Conservation (phyloP, 1,139 yeast genomes). For the Geotrichum carabidarum region DNA sequence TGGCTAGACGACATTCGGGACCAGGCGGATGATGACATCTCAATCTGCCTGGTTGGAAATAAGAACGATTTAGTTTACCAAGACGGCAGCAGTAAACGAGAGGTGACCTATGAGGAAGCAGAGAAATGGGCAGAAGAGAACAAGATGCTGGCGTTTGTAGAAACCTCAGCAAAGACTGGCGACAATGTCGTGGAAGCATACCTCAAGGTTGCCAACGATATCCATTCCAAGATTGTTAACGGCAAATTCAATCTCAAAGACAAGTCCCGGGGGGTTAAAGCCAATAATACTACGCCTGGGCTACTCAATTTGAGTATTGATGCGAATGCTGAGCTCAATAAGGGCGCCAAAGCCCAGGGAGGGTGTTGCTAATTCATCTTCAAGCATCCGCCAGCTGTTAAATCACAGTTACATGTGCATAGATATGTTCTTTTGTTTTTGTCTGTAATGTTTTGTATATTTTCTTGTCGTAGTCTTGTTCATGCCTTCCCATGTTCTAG, state of each 20-base stretch:
- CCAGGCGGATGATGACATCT: constrained; percentile 74
- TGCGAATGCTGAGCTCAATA: constrained; percentile 14
- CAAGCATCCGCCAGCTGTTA: too few species aligned
- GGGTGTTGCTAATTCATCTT: neutral
- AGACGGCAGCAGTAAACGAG: constrained; percentile 47
- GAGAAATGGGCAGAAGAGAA: constrained; percentile 72
- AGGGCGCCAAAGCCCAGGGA: neutral
- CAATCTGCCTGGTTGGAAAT: constrained; percentile 86
- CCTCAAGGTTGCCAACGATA: constrained; percentile 74
- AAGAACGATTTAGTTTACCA: constrained; percentile 52
- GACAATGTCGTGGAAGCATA: constrained; percentile 88
- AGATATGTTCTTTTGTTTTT: neutral
- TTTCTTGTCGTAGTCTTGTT: neutral
- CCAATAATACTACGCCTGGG: constrained; percentile 23
- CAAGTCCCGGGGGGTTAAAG: constrained; percentile 32
- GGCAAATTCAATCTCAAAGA: constrained; percentile 35
- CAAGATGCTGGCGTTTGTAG: constrained; percentile 86
- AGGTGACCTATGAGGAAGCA: constrained; percentile 75
- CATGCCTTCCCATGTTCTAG: neutral
- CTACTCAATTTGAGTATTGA: constrained; percentile 27
- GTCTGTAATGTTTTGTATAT: neutral
- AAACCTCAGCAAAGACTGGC: constrained; percentile 86
- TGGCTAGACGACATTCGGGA: constrained; percentile 68
- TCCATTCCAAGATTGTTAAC: constrained; percentile 34
- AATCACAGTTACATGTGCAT: neutral